Evolutionary conservation across 2,329 filamentous ascomycete genomes (phyloP).

Genomic region (Bipolaris gigantea): DNA sequence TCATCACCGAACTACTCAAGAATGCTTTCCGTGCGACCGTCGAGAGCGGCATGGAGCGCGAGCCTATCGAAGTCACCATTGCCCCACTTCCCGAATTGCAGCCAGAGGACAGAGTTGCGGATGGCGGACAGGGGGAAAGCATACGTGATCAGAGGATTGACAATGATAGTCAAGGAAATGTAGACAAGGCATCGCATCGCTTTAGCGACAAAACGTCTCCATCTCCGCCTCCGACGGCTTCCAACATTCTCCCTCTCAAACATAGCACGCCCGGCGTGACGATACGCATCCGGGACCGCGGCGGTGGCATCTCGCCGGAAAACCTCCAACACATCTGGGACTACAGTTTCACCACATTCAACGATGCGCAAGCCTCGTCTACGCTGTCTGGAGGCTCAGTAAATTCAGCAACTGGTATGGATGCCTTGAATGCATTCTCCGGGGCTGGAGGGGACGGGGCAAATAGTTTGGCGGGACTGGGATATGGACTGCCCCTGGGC

Average conservation of each 20-base stretch:
- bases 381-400: slow-evolving; percentile 47
- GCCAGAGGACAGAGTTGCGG: slow-evolving; percentile 20
- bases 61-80: slow-evolving; percentile 90
- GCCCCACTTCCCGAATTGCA: slow-evolving; percentile 65
- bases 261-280: slow-evolving; percentile 77
- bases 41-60: slow-evolving; percentile 75
- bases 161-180: slow-evolving; percentile 39
- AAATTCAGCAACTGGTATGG: slow-evolving; percentile 48
- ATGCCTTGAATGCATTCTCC: slow-evolving; percentile 76
- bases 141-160: slow-evolving; percentile 16
- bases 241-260: slow-evolving; percentile 50
- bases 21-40: slow-evolving; percentile 95
- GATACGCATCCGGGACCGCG: slow-evolving; percentile 92
- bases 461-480: slow-evolving; percentile 81
- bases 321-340: slow-evolving; percentile 89
- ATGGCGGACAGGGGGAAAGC: slow-evolving; percentile 14
- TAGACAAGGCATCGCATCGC: slow-evolving; percentile 33
- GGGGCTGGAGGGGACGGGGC: slow-evolving; percentile 71
- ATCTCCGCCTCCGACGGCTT: slow-evolving; percentile 25
- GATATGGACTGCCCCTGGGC: slow-evolving; percentile 88
- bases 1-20: slow-evolving; percentile 93
- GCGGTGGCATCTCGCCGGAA: slow-evolving; percentile 85
- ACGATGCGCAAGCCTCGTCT: slow-evolving; percentile 59
- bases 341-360: slow-evolving; percentile 96
- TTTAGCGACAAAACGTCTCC: slow-evolving; percentile 32